Evolutionary conservation across 2,329 filamentous ascomycete genomes (phyloP), one percentile per base, ranked within the genome.

Genomic region (Akanthomyces lecanii): DNA sequence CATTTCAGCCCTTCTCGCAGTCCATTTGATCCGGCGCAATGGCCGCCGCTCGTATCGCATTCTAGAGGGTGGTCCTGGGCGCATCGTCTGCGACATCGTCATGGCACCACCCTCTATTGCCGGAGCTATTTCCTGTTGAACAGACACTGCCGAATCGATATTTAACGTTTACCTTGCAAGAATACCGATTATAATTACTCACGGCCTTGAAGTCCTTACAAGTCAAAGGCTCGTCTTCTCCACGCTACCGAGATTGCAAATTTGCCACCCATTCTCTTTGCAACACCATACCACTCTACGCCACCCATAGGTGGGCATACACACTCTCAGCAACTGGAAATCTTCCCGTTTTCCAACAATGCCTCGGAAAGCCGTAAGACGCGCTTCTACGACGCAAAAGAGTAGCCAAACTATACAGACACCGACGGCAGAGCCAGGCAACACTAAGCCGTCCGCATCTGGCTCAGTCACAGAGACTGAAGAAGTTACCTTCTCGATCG

Each of bases 91-190:
- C 74, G 72, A 72, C 71, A 70, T 75, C 79, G 76, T 77, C 73
- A 85, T 85, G 83, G 82, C 77, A 81, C 80, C 81, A 82, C 80
- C 80, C 79, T 83, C 80, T 25, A 61, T 53, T 38, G 2, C 36
- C 50, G 30, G 51, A 61, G 21, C 38, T 38, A 48, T 61, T 55
- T 8, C 16, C 50, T 61, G 28, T 28, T 61, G 42, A 54, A 28
- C 36, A 33, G 18, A 23, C 38, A 8, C 23, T 18, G 23, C 11
- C 14, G 14, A 30, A 21, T 55, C 12, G 30, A 40, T 18, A 10
- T 30, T 1, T 1, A 12, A 50, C 10, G 28, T 16, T 28, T 4
- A 2, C 7, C n/a, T 33, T 4, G 10, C 4, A 36, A 12, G 6
- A 5, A 10, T 30, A 42, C 7, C 5, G 11, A 33, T 25, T 16